Percentiles rank a stretch among this genome's conserved stretches.
phyloP scores from a whole-genome alignment of 2,329 filamentous ascomycete genomes.

The Ophiognomonia clavigignenti-juglandacearum region DNA sequence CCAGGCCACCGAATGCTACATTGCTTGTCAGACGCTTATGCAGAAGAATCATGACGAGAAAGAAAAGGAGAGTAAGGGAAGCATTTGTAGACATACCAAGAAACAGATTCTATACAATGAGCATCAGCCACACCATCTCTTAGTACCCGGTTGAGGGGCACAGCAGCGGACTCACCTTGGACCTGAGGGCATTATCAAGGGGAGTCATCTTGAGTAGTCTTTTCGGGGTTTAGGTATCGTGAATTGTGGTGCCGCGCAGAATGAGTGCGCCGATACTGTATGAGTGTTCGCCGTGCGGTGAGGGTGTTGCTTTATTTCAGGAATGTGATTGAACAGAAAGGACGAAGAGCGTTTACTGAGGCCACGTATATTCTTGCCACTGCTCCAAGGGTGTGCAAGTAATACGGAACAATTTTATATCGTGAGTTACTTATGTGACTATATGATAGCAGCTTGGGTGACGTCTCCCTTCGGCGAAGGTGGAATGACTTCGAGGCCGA shows the following conservation, averaged over 20 bases:
- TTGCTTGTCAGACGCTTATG: background rate
- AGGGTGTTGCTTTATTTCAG: too few relatives aligned
- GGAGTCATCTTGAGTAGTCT: slow-evolving; percentile 49
- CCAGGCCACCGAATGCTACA: slow-evolving; percentile 72
- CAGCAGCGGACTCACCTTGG: slow-evolving; percentile 49
- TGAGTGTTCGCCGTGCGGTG: too few relatives aligned
- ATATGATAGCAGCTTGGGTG: slow-evolving; percentile 4
- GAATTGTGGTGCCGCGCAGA: too few relatives aligned
- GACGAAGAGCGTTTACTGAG: background rate
- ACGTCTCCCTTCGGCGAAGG: slow-evolving; percentile 2
- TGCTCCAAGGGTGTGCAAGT: background rate
- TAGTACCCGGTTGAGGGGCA: background rate
- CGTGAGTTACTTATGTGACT: too few relatives aligned
- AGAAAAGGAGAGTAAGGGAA: background rate
- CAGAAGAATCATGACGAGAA: background rate
- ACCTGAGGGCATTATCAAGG: slow-evolving; percentile 64
- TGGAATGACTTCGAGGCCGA: background rate
- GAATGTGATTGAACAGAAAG: too few relatives aligned
- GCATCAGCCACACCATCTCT: background rate
- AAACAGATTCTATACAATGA: slow-evolving; percentile 55
- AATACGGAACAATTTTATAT: slow-evolving; percentile 5
- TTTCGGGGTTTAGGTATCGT: background rate
- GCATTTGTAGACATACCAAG: slow-evolving; percentile 46
- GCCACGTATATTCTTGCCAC: slow-evolving; percentile 7
- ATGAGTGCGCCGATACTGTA: too few relatives aligned